Conservation (phyloP, 257 asterid species). For the Parsonsia alboflavescens region DNA sequence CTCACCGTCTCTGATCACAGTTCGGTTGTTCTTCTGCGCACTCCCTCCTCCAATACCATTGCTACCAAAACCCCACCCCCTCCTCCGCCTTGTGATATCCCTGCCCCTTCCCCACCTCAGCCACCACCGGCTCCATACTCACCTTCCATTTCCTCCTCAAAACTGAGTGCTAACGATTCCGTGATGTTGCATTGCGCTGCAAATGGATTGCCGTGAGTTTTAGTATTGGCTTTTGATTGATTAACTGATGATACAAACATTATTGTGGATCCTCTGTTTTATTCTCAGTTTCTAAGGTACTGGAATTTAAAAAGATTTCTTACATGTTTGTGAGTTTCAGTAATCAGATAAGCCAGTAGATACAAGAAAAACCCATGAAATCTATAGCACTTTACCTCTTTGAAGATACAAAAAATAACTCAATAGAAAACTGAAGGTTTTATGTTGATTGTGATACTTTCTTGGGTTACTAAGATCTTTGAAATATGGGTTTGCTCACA, state of each 20-base stretch:
- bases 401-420: too few species aligned
- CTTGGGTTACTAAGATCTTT: too few species aligned
- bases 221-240: not conserved
- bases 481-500: too few species aligned
- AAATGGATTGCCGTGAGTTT: slow-evolving; percentile 86
- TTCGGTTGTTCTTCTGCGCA: slow-evolving; percentile 77
- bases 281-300: too few species aligned
- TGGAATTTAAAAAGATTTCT: too few species aligned
- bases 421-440: too few species aligned
- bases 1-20: slow-evolving; percentile 74
- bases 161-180: too few species aligned
- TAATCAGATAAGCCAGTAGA: too few species aligned
- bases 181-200: slow-evolving; percentile 95
- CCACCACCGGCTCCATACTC: slow-evolving; percentile 31
- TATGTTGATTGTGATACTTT: too few species aligned
- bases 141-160: slow-evolving; percentile 31
- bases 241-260: not conserved
- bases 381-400: too few species aligned
- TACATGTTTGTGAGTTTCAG: too few species aligned
- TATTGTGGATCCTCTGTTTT: not conserved
- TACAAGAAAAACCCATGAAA: too few species aligned
- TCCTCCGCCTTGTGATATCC: slow-evolving; percentile 13
- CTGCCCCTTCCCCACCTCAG: slow-evolving; percentile 40
- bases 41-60: slow-evolving; percentile 36
- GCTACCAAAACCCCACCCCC: slow-evolving; percentile 17